Conservation (phyloP, 495 filamentous ascomycete species). For the Ramalina peruviana region DNA sequence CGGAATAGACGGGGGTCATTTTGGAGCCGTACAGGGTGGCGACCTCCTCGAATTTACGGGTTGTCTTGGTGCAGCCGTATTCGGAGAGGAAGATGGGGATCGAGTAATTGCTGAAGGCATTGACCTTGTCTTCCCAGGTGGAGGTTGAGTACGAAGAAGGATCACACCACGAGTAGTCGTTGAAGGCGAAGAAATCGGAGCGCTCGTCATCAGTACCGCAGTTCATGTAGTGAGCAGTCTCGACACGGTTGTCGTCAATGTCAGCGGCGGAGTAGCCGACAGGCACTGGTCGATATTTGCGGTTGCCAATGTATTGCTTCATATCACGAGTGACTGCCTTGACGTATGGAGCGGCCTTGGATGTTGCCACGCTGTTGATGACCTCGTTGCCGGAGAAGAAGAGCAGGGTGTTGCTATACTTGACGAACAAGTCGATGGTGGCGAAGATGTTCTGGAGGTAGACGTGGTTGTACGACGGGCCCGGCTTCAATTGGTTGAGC, state of each 20-base stretch:
- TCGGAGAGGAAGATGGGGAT: slow-evolving; percentile 92
- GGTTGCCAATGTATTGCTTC: slow-evolving; percentile 64
- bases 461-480: slow-evolving; percentile 71
- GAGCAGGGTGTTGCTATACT: slow-evolving; percentile 78
- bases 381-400: slow-evolving; percentile 98
- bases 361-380: slow-evolving; percentile 71
- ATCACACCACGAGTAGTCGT: slow-evolving; percentile 97
- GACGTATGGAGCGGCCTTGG: slow-evolving; percentile 66
- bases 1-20: slow-evolving; percentile 90
- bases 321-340: slow-evolving; percentile 91
- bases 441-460: slow-evolving; percentile 92
- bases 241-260: slow-evolving; percentile 59
- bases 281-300: slow-evolving; percentile 65
- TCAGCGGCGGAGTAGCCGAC: slow-evolving; percentile 81
- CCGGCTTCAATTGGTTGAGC: slow-evolving; percentile 65
- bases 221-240: slow-evolving; percentile 90
- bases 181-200: slow-evolving; percentile 93
- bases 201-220: slow-evolving; percentile 78
- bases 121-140: slow-evolving; percentile 85
- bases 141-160: slow-evolving; percentile 59
- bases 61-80: slow-evolving; percentile 76
- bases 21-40: slow-evolving; percentile 61
- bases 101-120: slow-evolving; percentile 80
- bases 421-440: slow-evolving; percentile 75
- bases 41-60: slow-evolving; percentile 72